Conservation (phyloP, 768 basidiomycete species). For the Clathrus columnatus region DNA sequence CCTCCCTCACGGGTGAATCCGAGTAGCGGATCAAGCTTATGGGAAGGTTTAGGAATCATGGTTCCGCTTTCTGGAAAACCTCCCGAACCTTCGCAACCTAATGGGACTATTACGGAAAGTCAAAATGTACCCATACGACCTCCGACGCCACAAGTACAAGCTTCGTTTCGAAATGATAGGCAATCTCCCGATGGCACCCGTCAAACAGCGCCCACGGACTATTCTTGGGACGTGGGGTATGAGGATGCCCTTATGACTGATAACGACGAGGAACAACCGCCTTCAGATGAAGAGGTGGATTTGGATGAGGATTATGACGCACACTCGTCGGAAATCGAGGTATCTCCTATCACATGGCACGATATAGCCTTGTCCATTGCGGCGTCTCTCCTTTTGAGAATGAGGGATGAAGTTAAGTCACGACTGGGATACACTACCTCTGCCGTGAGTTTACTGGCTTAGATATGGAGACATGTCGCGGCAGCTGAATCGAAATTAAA, state of each 20-base stretch:
- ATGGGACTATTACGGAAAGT: conserved; percentile 1
- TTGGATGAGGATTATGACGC: not conserved
- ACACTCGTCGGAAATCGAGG: conserved; percentile 18
- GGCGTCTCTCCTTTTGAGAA: conserved; percentile 75
- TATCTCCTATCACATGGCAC: conserved; percentile 62
- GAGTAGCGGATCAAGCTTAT: conserved; percentile 30
- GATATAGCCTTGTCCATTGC: conserved; percentile 86
- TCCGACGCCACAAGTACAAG: not conserved
- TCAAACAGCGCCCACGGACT: conserved; percentile 20
- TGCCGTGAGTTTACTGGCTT: conserved; percentile 47
- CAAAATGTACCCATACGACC: not conserved
- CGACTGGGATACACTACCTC: conserved; percentile 90
- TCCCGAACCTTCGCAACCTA: not conserved
- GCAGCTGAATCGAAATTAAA: not conserved
- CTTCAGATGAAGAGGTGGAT: conserved; percentile 9
- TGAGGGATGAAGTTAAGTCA: conserved; percentile 55
- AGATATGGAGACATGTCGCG: not conserved
- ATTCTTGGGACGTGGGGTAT: conserved; percentile 19
- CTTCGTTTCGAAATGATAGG: no score
- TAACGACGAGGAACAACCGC: not conserved
- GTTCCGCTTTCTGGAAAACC: conserved; percentile 35
- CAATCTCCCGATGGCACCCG: not conserved
- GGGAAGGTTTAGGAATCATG: conserved; percentile 52
- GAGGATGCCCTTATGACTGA: conserved; percentile 12
- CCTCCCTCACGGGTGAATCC: conserved; percentile 2